Conservation (phyloP, 345 rosid genomes). For the Eucalyptus camaldulensis region DNA sequence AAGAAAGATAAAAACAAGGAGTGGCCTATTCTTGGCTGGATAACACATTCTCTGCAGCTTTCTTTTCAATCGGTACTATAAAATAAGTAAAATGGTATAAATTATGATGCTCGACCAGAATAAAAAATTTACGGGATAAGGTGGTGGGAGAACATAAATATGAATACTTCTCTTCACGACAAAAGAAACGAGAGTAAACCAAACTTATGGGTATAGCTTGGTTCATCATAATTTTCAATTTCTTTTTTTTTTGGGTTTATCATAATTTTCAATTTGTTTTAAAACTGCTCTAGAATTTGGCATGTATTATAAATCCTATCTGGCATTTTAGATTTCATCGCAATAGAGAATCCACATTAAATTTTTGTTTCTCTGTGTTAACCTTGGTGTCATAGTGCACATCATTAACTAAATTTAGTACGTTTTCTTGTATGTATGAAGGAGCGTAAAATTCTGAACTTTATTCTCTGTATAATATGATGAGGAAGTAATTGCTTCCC, state of each 20-base stretch:
- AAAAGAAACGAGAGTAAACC: not conserved
- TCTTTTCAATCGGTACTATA: not conserved
- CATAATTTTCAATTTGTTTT: not conserved
- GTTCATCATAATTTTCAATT: not conserved
- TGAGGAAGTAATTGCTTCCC: not conserved
- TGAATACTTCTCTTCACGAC: not conserved
- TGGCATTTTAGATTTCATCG: not conserved
- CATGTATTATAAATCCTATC: not conserved
- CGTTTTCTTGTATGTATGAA: not conserved
- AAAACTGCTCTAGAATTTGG: not conserved
- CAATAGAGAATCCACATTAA: not conserved
- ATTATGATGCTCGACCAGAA: not conserved
- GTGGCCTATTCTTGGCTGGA: not conserved
- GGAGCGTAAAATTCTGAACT: not conserved
- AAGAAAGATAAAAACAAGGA: not conserved
- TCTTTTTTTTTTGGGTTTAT: not conserved
- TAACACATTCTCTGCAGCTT: not conserved
- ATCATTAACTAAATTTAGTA: not conserved
- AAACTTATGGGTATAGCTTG: not conserved
- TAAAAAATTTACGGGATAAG: not conserved
- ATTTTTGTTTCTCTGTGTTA: not conserved
- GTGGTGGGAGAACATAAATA: not conserved
- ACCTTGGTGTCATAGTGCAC: not conserved
- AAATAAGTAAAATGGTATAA: not conserved
- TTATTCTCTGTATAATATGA: not conserved